Evolutionary conservation across 768 basidiomycete species (phyloP).

Genomic region (Suillus variegatus): DNA sequence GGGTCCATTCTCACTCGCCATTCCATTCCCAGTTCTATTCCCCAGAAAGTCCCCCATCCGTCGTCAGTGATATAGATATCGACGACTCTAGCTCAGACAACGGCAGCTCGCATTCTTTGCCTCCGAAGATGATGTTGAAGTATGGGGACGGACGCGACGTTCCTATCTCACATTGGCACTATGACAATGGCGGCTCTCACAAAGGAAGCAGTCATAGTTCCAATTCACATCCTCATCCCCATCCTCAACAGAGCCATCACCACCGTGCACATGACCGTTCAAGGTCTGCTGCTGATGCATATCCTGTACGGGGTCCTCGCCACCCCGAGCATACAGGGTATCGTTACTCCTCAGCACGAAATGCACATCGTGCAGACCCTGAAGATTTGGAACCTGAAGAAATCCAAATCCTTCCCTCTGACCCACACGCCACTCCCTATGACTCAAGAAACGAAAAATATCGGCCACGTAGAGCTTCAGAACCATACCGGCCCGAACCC

Average conservation of each 20-base stretch:
- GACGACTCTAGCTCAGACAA: constrained; percentile 39
- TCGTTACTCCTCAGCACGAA: constrained; percentile 16
- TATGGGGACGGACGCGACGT: constrained; percentile 68
- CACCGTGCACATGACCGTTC: constrained; percentile 39
- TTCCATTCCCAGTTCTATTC: constrained; percentile 45
- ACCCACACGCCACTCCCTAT: constrained; percentile 37
- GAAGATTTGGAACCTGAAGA: constrained; percentile 52
- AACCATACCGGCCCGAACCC: constrained; percentile 27
- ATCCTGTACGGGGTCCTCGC: constrained; percentile 32
- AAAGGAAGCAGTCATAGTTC: constrained; percentile 27
- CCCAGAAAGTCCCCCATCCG: constrained; percentile 58
- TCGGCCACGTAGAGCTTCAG: constrained; percentile 32
- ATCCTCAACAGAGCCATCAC: constrained; percentile 26
- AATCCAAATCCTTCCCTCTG: constrained; percentile 62
- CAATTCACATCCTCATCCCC: constrained; percentile 23
- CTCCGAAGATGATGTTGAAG: constrained; percentile 72
- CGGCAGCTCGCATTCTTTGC: constrained; percentile 47
- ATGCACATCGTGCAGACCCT: constrained; percentile 21
- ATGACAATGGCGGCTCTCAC: constrained; percentile 22
- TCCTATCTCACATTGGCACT: constrained; percentile 54
- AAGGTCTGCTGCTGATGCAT: constrained; percentile 35
- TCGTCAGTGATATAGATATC: constrained; percentile 41
- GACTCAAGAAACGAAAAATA: constrained; percentile 26
- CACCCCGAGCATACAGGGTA: constrained; percentile 24
- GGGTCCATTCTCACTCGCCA: constrained; percentile 54